Conservation (phyloP, 2,329 filamentous ascomycete genomes). For the Fusarium globosum region DNA sequence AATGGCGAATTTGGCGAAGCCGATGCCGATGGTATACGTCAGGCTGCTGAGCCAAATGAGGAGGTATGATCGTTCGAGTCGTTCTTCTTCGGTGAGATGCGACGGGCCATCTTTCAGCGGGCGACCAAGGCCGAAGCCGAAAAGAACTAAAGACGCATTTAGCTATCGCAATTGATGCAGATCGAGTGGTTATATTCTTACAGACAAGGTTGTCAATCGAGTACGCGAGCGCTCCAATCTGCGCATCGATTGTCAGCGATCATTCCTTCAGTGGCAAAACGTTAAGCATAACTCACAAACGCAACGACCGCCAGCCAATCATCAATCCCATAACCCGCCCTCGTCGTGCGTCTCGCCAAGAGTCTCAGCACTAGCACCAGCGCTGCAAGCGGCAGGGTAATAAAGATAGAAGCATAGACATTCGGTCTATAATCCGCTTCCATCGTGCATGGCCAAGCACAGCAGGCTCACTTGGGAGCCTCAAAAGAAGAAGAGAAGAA, state of each 20-base stretch:
- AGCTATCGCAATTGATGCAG: neutral
- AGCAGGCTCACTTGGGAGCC: neutral
- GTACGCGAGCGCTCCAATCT: conserved; percentile 17
- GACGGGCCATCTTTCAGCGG: conserved; percentile 19
- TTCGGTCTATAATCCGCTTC: conserved; percentile 19
- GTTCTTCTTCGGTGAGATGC: conserved; percentile 7
- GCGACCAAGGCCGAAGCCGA: conserved; percentile 18
- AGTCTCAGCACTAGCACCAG: conserved; percentile 33
- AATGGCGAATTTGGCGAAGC: conserved; percentile 44
- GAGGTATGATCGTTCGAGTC: conserved; percentile 22
- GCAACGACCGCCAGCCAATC: conserved; percentile 34
- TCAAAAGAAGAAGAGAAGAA: neutral
- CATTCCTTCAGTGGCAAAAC: neutral
- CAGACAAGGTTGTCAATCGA: conserved; percentile 22
- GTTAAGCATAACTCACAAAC: conserved; percentile 18
- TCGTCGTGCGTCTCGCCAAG: conserved; percentile 28
- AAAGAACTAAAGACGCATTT: neutral
- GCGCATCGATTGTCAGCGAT: neutral
- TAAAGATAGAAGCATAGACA: conserved; percentile 28
- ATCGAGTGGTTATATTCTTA: neutral
- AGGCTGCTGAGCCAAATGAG: conserved; percentile 43
- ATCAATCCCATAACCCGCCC: conserved; percentile 32
- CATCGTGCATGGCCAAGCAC: conserved; percentile 24
- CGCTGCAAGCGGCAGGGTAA: conserved; percentile 31
- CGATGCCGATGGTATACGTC: conserved; percentile 40